Base-by-base conservation (phyloP, 139 green algal genomes). In the Picochlorum sp. region DNA sequence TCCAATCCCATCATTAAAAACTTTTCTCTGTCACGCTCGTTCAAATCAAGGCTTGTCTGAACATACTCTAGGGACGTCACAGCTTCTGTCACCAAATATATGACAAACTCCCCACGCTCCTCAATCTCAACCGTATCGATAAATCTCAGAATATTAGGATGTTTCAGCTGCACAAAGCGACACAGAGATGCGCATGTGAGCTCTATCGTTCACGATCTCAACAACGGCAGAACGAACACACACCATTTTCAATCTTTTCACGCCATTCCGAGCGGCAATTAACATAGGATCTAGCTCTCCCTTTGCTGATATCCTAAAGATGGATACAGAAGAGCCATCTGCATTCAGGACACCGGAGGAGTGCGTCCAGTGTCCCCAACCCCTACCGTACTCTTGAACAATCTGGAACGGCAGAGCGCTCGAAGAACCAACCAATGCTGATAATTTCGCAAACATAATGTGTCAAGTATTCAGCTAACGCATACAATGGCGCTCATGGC, bases 1-100 rank as follows among this genome's bases (percentile, higher is more conserved):
- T 88, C 66, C 34, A 99, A 72, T 10, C 93, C 92, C 79, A 94
- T 94, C 10, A 87, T 70, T 1, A 94, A 65, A 66, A 94, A 99
- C 63, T 96, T 82, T 60, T 94, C 74, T n/a, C 66, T 45, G 30
- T 74, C 56, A 10, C 38, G 10, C 24, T 57, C 65, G 24, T 54
- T 21, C 31, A 64, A n/a, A 37, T 11, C 30, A 18, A 62, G 21
- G 10, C 11, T 45, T 21, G n/a, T 6, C 8, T 59, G 60, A 24
- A 38, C 57, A 20, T 26, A 23, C 4, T 73, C 74, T 28, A 97
- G 73, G 0, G 85, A 82, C 41, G 75, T 81, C 1, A 92, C 83
- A 11, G 81, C 59, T 70, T 96, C 87, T 2, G 90, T 96, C 0
- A 96, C 77, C 18, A 97, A 61, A 68, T 92, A 92, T 1, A 97